Evolutionary conservation across 1,284 basidiomycete species (phyloP), one percentile per base, ranked within the genome.

Genomic region (Irpex sp.): DNA sequence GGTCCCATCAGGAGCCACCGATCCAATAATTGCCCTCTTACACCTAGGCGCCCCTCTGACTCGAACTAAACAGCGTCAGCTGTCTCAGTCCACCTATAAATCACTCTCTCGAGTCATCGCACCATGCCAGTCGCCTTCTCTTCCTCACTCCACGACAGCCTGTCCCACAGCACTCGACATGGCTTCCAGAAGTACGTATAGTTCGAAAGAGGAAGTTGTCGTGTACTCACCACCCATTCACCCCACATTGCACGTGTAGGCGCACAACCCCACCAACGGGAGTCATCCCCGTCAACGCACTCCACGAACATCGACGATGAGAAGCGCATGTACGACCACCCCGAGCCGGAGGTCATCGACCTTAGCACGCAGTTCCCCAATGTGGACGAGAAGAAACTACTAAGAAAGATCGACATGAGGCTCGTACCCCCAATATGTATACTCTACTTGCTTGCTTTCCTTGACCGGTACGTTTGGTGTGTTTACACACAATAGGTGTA

Each of bases 391-490:
- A 59, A 66, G 3, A 71, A 70, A 66, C 61, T 74, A 26, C 35
- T 75, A 9, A 65, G 68, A 46, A 74, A 72, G 68, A 74, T 75
- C 51, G 74, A 75, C 61, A 17, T 69, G 5, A 67, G 67, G 19
- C 68, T 74, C n/a, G 65, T 75, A 11, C 73, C 73, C 3, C 67
- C 69, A 8, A 66, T 74, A 13, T 72, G 69, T 54, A 58, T 73
- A 7, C 58, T 75, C 19, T 74, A 74, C 63, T 60, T 75, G 19
- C 64, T 74, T 36, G 70, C 73, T 0, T 75, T 74, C 65, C 69
- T 75, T 6, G 74, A 75, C 65, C 73, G 74, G 74, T 72, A 50
- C 51, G 70, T 56, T n/a, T 56, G 8, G 21, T 56, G 54, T 43
- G 15, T 15, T 43, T 5, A 15, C 1, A 21, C 13, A 36, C 9